phyloP scores from a whole-genome alignment of 2,329 filamentous ascomycete species.

The Anisogramma anomala region DNA sequence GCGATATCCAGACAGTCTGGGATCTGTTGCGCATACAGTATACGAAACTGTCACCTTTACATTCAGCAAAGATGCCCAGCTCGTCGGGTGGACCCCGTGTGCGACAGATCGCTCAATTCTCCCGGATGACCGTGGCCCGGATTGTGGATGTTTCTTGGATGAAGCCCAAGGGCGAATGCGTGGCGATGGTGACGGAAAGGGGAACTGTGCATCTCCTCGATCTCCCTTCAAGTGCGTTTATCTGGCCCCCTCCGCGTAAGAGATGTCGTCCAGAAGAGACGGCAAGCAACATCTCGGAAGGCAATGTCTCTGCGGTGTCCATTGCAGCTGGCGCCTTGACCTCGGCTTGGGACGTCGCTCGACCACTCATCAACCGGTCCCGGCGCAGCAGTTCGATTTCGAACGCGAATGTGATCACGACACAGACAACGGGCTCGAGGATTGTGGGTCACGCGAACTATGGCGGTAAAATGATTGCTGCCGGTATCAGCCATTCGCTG shows the following conservation, averaged over 20 bases:
- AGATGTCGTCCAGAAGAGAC: constrained; percentile 33
- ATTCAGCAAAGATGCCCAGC: constrained; percentile 32
- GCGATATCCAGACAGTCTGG: constrained; percentile 76
- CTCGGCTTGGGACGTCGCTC: constrained; percentile 57
- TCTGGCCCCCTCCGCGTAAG: constrained; percentile 68
- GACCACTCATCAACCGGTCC: constrained; percentile 44
- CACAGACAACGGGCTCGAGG: constrained; percentile 30
- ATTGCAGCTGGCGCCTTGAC: constrained; percentile 61
- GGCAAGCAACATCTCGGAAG: constrained; percentile 36
- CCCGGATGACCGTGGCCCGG: constrained; percentile 80
- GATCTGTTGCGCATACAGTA: constrained; percentile 58
- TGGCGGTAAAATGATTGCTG: constrained; percentile 59
- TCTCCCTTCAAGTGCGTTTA: constrained; percentile 68
- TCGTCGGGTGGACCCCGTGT: constrained; percentile 48
- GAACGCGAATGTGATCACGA: constrained; percentile 20
- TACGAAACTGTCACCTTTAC: constrained; percentile 49
- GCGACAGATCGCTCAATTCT: constrained; percentile 77
- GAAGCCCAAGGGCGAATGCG: constrained; percentile 63
- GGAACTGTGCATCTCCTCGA: constrained; percentile 93
- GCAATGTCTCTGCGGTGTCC: constrained; percentile 46
- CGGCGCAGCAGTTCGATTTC: constrained; percentile 38
- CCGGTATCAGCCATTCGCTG: constrained; percentile 62
- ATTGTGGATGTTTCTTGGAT: constrained; percentile 89
- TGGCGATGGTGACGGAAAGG: constrained; percentile 84
- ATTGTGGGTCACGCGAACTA: constrained; percentile 54